phyloP scores from a whole-genome alignment of 345 rosid species.

The Citrus sp. region DNA sequence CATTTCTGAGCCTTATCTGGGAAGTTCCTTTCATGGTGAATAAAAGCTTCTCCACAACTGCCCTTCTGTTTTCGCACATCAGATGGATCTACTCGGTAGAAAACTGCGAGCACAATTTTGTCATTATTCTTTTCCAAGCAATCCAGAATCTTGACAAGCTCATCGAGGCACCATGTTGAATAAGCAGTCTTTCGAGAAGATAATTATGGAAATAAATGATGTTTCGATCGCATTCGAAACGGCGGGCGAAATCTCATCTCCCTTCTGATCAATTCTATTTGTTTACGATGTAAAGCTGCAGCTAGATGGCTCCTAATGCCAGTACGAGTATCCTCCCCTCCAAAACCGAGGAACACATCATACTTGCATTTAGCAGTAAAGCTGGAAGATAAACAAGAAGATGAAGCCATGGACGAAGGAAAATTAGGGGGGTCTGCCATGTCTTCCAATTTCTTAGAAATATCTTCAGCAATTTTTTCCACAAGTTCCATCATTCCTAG shows the following conservation, averaged over 20 bases:
- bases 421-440: too few relatives aligned
- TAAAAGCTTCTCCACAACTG: background rate
- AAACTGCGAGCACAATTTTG: background rate
- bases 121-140: background rate
- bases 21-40: background rate
- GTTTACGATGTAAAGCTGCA: background rate
- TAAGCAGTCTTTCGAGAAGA: background rate
- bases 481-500: background rate
- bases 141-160: constrained; percentile 1
- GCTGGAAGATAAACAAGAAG: background rate
- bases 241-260: background rate
- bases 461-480: background rate
- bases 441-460: too few relatives aligned
- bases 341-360: constrained; percentile 1
- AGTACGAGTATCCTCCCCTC: background rate
- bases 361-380: background rate
- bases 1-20: background rate
- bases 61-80: background rate
- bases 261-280: background rate
- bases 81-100: background rate
- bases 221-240: background rate
- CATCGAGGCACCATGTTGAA: background rate
- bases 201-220: background rate
- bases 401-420: background rate
- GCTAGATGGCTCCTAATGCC: background rate